Percentiles rank a stretch among this genome's conserved stretches.
These are phyloP conservation scores for Suillus alpinus DNA, from an alignment of 768 basidiomycete species.

Conservation along the genomic window DNA sequence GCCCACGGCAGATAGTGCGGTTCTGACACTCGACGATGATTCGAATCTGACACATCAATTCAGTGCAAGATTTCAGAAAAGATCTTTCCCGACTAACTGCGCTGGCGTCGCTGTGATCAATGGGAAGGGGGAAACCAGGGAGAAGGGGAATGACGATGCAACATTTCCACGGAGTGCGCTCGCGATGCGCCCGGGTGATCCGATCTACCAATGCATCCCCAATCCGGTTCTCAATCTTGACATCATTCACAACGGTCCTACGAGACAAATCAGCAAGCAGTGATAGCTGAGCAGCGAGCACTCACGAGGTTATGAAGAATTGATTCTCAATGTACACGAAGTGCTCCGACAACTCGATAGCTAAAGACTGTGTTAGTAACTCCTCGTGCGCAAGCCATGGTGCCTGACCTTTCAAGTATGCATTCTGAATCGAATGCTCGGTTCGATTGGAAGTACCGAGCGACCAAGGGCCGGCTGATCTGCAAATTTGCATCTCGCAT, in stretches of 20 bases:
- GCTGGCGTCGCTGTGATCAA: slow-evolving; percentile 91
- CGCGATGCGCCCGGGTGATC: slow-evolving; percentile 82
- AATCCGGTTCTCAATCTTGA: slow-evolving; percentile 87
- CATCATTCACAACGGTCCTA: slow-evolving; percentile 82
- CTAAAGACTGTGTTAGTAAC: slow-evolving; percentile 35
- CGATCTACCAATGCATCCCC: slow-evolving; percentile 92
- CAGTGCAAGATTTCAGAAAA: neutral
- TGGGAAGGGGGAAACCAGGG: slow-evolving; percentile 90
- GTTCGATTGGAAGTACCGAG: slow-evolving; percentile 82
- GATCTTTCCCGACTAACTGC: slow-evolving; percentile 52
- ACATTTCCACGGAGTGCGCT: slow-evolving; percentile 84
- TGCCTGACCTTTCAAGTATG: slow-evolving; percentile 78
- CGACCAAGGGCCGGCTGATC: slow-evolving; percentile 95
- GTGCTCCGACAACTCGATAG: slow-evolving; percentile 91
- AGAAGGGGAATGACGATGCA: slow-evolving; percentile 89
- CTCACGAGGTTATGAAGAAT: slow-evolving; percentile 88
- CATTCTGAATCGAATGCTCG: slow-evolving; percentile 93
- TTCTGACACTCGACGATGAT: slow-evolving; percentile 97
- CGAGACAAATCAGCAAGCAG: slow-evolving; percentile 4
- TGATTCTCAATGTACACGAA: slow-evolving; percentile 99
- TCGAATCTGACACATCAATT: slow-evolving; percentile 57
- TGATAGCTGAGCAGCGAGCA: neutral
- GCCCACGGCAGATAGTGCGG: slow-evolving; percentile 82
- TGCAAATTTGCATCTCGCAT: slow-evolving; percentile 95
- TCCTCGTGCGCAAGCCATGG: neutral